Evolutionary conservation across 2,329 filamentous ascomycete genomes (phyloP), one percentile per base, ranked within the genome.

Genomic region (Trichoderma sp.): DNA sequence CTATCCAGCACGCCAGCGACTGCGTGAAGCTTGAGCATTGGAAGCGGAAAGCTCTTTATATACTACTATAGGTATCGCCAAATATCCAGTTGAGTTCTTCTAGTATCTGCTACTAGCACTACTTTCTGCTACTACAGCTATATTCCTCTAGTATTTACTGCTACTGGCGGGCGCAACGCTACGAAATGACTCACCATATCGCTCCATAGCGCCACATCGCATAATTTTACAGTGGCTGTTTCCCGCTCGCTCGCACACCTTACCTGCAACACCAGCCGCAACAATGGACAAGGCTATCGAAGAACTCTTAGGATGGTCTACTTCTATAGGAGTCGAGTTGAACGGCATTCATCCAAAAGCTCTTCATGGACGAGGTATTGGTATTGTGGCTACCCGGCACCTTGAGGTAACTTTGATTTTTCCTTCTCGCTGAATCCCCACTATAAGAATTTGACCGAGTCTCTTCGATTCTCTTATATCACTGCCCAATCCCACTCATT

Each of bases 351-450:
- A 86, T 3, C 92, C 94, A 6, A 88, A 91, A 56, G 86, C 86
- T 53, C 91, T 97, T 18, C 89, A 92, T 6, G 93, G 92, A 2
- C 89, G 93, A 73, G 95, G 95, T 33, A 89, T 97, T 71, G 95
- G 95, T 64, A 91, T 98, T 75, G 88, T 95, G 68, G 93, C 94
- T 6, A 92, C 90, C 14, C 88, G 89, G 33, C 85, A 88, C 16
- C 88, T 97, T 76, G 85, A 93, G 85, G 93, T 94, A 85, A 80
- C 11, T 16, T 16, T 45, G n/a, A 7, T 38, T 35, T 16, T 31
- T 14, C 3, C 27, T 38, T n/a, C 29, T 14, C 27, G 6, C 7
- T 27, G 35, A 21, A 59, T 24, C 33, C 24, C 67, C 16, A 60
- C 31, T n/a, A 27, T 21, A 21, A 38, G 33, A 29, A 31, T 38